Evolutionary conservation across 495 filamentous ascomycete species (phyloP).

Genomic region (Aspergillus affinis): DNA sequence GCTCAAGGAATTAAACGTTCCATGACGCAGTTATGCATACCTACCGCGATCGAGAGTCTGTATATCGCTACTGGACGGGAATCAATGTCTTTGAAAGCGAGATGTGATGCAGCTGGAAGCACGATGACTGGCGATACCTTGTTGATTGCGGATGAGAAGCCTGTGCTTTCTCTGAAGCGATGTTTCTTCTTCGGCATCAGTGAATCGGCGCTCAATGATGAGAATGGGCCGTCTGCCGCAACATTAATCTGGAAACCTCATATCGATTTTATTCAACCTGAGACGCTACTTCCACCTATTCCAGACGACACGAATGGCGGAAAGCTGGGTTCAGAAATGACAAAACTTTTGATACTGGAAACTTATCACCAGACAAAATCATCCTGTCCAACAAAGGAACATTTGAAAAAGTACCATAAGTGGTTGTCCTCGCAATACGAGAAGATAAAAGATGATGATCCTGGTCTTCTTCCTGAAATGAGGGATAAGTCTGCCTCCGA

Average conservation of each 20-base stretch:
- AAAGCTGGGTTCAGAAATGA: not conserved
- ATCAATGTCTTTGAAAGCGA: not conserved
- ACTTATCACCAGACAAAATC: conserved; percentile 5
- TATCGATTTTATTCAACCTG: conserved; percentile 10
- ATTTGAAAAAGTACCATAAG: conserved; percentile 4
- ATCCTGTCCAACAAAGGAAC: not conserved
- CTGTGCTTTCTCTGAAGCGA: conserved; percentile 6
- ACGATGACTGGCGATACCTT: not conserved
- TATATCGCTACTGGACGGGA: conserved; percentile 4
- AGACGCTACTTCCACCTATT: conserved; percentile 1
- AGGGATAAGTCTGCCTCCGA: not conserved
- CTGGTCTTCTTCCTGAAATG: conserved; percentile 2
- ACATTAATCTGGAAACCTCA: conserved; percentile 26
- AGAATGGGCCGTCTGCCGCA: not conserved
- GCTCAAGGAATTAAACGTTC: conserved; percentile 15
- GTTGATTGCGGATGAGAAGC: not conserved
- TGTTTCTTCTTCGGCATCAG: conserved; percentile 5
- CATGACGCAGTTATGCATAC: conserved; percentile 6
- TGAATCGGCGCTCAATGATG: not conserved
- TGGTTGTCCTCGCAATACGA: conserved; percentile 2
- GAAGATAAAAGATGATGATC: not conserved
- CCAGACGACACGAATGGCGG: not conserved
- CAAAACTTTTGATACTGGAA: conserved; percentile 6
- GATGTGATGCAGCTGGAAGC: conserved; percentile 3
- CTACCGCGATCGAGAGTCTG: conserved; percentile 5